Base-by-base conservation (phyloP, 345 rosid genomes). In the Brassica cretica region DNA sequence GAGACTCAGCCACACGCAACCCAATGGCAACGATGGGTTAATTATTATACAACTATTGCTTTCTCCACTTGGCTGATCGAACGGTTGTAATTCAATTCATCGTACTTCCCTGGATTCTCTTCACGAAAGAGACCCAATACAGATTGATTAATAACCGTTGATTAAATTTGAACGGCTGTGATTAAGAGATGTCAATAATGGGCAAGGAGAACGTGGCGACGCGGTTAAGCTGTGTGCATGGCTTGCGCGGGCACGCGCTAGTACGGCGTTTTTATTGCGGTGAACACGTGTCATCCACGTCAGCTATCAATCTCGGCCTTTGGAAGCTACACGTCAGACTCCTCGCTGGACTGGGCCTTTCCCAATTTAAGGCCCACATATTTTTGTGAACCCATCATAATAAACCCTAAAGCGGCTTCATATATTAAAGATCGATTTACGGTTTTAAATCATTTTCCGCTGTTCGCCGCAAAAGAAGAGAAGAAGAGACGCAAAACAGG, bases 181-280 rank as follows among this genome's bases (percentile, higher is more conserved):
- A 37, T 65, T 8, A 35, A 0, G 6, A 0, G 68, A 37, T 2
- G 60, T 24, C 24, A 5, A 3, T 66, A 9, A 66, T 56, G 29
- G 35, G 76, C 0, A 1, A n/a, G n/a, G 35, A 68, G 68, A 85
- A 87, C 88, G 88, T 78, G 87, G 75, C 64, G 58, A 70, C 89
- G 85, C 84, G 83, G 79, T 82, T 66, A 39, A 29, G 59, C 58
- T 82, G 88, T 84, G 82, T 80, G 89, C 68, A 78, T 60, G 2
- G 64, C 77, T 71, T 30, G 27, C 19, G 85, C 77, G 30, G 73
- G 24, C 90, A 80, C 90, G 64, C 83, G 87, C 73, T 25, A 10
- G 2, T 18, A 14, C 0, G 3, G 8, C 6, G 8, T 63, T 62
- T 68, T 18, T 21, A 15, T 64, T 30, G 79, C 16, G 67, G 16